Evolutionary conservation across 352 stramenopile genomes (phyloP).

Genomic region (Blastocystis sp.): DNA sequence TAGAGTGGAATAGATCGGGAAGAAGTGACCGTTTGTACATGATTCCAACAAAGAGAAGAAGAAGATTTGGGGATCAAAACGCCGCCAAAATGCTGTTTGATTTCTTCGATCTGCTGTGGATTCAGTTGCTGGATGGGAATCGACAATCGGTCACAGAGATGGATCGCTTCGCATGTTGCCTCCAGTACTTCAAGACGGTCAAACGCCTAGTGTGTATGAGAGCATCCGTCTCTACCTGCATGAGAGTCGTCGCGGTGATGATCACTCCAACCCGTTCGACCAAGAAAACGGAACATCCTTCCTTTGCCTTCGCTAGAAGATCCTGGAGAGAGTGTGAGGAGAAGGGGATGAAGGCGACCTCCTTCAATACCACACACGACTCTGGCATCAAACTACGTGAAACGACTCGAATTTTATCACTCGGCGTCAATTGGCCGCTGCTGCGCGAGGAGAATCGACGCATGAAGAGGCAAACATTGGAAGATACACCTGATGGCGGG

Average conservation of each 20-base stretch:
- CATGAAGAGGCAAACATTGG: conserved; percentile 4
- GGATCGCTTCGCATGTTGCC: conserved; percentile 18
- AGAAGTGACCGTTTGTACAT: no score
- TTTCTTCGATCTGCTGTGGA: neutral
- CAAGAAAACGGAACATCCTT: neutral
- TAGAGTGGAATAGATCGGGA: no score
- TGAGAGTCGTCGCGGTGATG: neutral
- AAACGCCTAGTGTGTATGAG: neutral
- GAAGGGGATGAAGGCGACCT: neutral
- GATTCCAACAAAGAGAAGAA: neutral
- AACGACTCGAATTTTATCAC: neutral
- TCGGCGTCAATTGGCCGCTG: neutral
- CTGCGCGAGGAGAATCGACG: neutral
- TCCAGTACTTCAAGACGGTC: conserved; percentile 43
- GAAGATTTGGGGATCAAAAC: neutral
- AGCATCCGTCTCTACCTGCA: neutral
- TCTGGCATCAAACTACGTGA: conserved; percentile 32
- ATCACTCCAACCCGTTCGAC: conserved; percentile 23
- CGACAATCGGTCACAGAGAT: neutral
- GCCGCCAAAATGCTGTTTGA: neutral
- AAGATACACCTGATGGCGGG: neutral
- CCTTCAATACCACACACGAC: neutral
- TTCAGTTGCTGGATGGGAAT: neutral
- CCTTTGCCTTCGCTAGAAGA: neutral
- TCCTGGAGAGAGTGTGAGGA: neutral